Conservation (phyloP, 441 rosid genomes). For the Aquilaria agallochum region DNA sequence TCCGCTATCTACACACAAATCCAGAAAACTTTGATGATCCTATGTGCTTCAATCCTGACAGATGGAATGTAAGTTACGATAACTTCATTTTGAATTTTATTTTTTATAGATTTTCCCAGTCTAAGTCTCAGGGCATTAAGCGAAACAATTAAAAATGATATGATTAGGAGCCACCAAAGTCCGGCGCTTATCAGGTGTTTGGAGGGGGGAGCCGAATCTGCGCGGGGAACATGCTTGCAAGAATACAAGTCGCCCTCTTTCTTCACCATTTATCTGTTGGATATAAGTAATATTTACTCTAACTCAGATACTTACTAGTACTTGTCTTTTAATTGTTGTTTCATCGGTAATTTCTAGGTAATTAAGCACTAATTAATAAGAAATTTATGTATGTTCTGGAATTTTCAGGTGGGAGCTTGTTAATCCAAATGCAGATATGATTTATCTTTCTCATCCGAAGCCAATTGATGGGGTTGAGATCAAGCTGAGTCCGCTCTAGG, state of each 20-base stretch:
- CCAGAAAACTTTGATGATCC: slow-evolving; percentile 40
- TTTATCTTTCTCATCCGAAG: slow-evolving; percentile 24
- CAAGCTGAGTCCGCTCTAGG: slow-evolving; percentile 13
- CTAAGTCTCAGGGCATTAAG: too few species aligned
- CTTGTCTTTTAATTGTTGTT: too few species aligned
- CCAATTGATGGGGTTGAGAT: slow-evolving; percentile 35
- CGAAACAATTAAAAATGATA: too few species aligned
- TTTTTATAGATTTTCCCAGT: too few species aligned
- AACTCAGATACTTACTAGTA: too few species aligned
- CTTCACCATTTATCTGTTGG: slow-evolving; percentile 41
- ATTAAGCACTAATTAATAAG: too few species aligned
- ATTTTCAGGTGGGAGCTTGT: slow-evolving; percentile 32
- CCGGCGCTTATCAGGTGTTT: slow-evolving; percentile 28
- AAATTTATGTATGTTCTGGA: too few species aligned
- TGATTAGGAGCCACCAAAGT: slow-evolving; percentile 22
- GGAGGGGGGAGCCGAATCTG: slow-evolving; percentile 34
- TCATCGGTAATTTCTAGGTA: too few species aligned
- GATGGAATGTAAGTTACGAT: slow-evolving; percentile 29
- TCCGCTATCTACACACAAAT: slow-evolving; percentile 29
- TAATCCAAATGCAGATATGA: slow-evolving; percentile 28
- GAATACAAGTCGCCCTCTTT: slow-evolving; percentile 25
- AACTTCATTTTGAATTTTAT: background rate
- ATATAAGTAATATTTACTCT: slow-evolving; percentile 27
- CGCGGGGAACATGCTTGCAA: slow-evolving; percentile 35
- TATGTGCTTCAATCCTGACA: slow-evolving; percentile 32